phyloP scores from a whole-genome alignment of 371 early-diverging fungal species.

The Mucor indicus region DNA sequence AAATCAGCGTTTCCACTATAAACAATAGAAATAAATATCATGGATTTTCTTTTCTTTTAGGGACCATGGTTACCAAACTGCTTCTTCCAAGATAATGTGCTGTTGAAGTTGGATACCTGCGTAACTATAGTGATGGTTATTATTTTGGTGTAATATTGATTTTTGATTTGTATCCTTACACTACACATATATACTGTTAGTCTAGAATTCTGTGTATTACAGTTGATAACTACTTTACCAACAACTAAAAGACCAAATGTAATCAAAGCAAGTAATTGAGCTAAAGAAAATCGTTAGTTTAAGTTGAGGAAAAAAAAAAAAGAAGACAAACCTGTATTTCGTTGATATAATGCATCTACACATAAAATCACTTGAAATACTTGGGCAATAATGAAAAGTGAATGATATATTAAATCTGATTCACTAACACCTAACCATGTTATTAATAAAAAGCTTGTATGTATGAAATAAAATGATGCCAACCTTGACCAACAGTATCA shows the following conservation, averaged over 20 bases:
- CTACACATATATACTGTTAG: not conserved
- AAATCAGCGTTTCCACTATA: constrained; percentile 7
- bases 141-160: not conserved
- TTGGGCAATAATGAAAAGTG: constrained; percentile 45
- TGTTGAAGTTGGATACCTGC: constrained; percentile 51
- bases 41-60: not conserved
- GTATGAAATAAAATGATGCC: too few species aligned
- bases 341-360: constrained; percentile 41
- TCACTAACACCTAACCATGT: constrained; percentile 50
- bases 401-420: constrained; percentile 53
- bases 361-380: constrained; percentile 47
- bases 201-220: not conserved
- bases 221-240: constrained; percentile 18
- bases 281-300: constrained; percentile 8
- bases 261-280: constrained; percentile 40
- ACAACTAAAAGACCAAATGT: constrained; percentile 45
- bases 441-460: too few species aligned
- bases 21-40: not conserved
- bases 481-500: constrained; percentile 13
- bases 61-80: constrained; percentile 50
- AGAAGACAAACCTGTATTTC: constrained; percentile 40
- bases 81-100: constrained; percentile 46
- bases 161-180: not conserved
- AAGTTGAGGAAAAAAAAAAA: not conserved
- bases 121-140: constrained; percentile 19